Evolutionary conservation across 352 stramenopile species (phyloP), one percentile per base, ranked within the genome.

Genomic region (Globisporangium radiosum): DNA sequence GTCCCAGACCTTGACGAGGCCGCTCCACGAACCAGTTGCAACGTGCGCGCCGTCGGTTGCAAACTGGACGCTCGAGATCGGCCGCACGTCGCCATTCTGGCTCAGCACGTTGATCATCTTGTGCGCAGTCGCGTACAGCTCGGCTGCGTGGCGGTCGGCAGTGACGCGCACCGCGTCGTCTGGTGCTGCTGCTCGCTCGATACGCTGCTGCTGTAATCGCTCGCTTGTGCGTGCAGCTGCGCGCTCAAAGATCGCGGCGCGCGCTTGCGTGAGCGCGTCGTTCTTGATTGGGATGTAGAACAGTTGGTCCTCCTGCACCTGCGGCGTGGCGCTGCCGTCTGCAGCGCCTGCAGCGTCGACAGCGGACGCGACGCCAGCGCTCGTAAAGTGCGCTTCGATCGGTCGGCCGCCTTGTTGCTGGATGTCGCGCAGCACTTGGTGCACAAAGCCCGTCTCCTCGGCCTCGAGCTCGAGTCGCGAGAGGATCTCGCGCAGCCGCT

Each of bases 1-100:
- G 61, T 98, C 84, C 95, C 95, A 99, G 19, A 98, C 72, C 69
- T 98, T 97, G 11, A 98, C 94, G 5, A 88, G 76, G 49, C 88
- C 94, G 68, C 81, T 97, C 92, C 93, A 98, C 47, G 93, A 97
- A 1, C 89, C 96, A 1, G 94, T 98, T 7, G 87, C 83, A 5
- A 94, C 68, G 56, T 85, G 69, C 39, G 69, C 70, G 10, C 74
- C 76, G 63, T 95, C 81, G 13, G 61, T 60, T 0, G 85, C 81
- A 65, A 76, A 94, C 40, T 74, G 60, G 25, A 94, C 81, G 42
- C 60, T 72, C n/a, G 90, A 83, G 7, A 99, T 68, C 13, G 94
- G 91, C 25, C 96, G 74, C 25, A 93, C 85, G 69, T 98, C 96
- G 38, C 86, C 96, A 65, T 98, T 97, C 63, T 99, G 96, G 65